Percentiles rank a stretch among this genome's conserved stretches.
These are phyloP conservation scores for Pinus tabuliformis DNA, from an alignment of 75 land plant species.

Conservation along the genomic window DNA sequence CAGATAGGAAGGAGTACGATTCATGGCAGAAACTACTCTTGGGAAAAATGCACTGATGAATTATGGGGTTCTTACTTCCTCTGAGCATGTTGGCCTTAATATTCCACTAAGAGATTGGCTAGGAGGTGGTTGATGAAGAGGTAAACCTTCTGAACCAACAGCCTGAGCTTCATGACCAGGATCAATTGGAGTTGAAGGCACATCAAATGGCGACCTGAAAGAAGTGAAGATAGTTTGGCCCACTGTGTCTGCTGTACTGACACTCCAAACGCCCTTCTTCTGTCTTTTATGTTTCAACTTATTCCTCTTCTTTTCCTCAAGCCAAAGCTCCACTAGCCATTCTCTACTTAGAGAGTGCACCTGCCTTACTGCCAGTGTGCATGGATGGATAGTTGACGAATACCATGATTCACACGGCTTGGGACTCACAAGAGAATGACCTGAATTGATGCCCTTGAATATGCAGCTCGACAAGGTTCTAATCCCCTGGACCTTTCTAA, in stretches of 20 bases:
- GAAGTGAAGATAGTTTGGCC: background rate
- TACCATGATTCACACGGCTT: background rate
- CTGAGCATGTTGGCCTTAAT: constrained; percentile 34
- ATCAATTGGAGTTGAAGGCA: constrained; percentile 14
- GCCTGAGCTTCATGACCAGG: constrained; percentile 7
- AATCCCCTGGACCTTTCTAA: background rate
- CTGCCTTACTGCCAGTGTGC: background rate
- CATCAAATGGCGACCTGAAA: constrained; percentile 3
- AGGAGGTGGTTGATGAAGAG: constrained; percentile 26
- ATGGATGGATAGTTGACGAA: background rate
- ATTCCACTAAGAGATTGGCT: constrained; percentile 27
- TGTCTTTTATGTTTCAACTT: constrained; percentile 11
- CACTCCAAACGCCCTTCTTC: background rate
- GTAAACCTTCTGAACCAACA: background rate
- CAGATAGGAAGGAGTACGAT: background rate
- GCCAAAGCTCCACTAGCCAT: constrained; percentile 40
- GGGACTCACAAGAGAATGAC: constrained; percentile 1
- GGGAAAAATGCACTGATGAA: background rate
- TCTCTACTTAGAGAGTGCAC: constrained; percentile 22
- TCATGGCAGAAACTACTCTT: background rate
- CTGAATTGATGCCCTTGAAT: background rate
- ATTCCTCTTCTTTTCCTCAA: constrained; percentile 21
- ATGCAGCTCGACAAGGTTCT: background rate
- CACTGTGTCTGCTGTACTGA: background rate
- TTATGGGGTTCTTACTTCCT: constrained; percentile 32